Evolutionary conservation across 108 stramenopile species (phyloP), one percentile per base, ranked within the genome.

Genomic region (Discostella pseudostelligera): DNA sequence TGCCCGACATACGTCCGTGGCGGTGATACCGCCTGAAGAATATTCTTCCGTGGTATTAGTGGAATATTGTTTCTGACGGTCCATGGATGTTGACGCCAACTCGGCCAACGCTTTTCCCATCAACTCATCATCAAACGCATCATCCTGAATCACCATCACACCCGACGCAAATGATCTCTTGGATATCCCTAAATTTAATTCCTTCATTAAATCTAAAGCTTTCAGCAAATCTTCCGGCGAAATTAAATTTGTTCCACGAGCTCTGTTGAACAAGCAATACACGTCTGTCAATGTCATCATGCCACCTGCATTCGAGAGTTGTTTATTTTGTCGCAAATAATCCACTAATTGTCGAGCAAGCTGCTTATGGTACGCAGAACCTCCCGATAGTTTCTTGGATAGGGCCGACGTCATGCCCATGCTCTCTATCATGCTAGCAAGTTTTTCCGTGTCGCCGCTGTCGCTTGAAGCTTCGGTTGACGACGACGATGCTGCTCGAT

Each of bases 351-450:
- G 96, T 25, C 97, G 85, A 19, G 99, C 96, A 65, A 98, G 72
- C 49, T 89, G 78, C 66, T 92, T 79, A 67, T 97, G 93, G 72
- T 95, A 97, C 11, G 62, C 65, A 11, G 71, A 65, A 5, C 32
- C 32, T 49, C 93, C 84, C 9, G 88, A 67, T 55, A 89, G 74
- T 10, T 67, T 60, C 63, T 85, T 86, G 11, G 96, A 92, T 26
- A 98, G 80, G 8, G 97, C 96, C 22, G 93, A 93, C 37, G 94
- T 84, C 81, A 98, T 94, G 36, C 98, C 98, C 88, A 99, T 93
- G 65, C 90, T 82, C 65, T 85, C 73, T 56, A 97, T 40, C 76
- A 94, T 67, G n/a, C 67, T 63, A 1, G 69, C 54, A 26, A 92
- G 74, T 76, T 81, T 78, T 48, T 61, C 58, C 0, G 82, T 78